These are phyloP conservation scores for Corrigiola litoralis DNA, from an alignment of 179 eudicot species.

Conservation along the genomic window DNA sequence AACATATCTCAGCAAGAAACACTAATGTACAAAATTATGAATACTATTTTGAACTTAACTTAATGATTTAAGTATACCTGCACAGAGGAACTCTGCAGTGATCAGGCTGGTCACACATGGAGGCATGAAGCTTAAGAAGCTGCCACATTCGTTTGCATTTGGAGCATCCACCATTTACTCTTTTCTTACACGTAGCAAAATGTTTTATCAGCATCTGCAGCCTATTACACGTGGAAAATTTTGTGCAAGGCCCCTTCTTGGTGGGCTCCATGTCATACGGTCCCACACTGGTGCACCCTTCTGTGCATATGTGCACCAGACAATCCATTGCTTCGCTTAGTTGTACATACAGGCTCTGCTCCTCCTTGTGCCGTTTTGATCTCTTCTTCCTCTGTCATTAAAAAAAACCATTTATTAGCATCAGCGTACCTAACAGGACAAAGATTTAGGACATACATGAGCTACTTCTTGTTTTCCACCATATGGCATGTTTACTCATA, in stretches of 20 bases:
- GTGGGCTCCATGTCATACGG: constrained; percentile 65
- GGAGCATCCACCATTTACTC: constrained; percentile 64
- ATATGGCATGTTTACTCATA: too few species aligned
- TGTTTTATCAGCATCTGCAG: constrained; percentile 67
- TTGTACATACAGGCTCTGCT: constrained; percentile 56
- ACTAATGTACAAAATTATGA: not conserved
- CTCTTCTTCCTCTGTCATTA: constrained; percentile 93
- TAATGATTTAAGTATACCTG: constrained; percentile 47
- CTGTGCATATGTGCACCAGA: constrained; percentile 82
- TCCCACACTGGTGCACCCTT: constrained; percentile 85
- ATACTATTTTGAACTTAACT: not conserved
- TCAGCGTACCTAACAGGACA: too few species aligned
- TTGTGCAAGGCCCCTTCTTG: constrained; percentile 60
- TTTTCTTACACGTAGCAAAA: constrained; percentile 68
- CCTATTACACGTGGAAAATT: constrained; percentile 71
- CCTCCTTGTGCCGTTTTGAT: constrained; percentile 56
- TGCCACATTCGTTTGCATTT: constrained; percentile 92
- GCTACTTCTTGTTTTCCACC: too few species aligned
- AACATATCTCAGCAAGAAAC: not conserved
- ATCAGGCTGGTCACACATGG: constrained; percentile 66
- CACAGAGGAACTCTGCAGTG: constrained; percentile 85
- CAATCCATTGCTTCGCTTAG: constrained; percentile 93
- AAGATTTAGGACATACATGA: too few species aligned
- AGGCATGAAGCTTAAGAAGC: constrained; percentile 72
- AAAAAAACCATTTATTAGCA: too few species aligned